phyloP scores from a whole-genome alignment of 352 stramenopile species.

The Phytopythium vexans region DNA sequence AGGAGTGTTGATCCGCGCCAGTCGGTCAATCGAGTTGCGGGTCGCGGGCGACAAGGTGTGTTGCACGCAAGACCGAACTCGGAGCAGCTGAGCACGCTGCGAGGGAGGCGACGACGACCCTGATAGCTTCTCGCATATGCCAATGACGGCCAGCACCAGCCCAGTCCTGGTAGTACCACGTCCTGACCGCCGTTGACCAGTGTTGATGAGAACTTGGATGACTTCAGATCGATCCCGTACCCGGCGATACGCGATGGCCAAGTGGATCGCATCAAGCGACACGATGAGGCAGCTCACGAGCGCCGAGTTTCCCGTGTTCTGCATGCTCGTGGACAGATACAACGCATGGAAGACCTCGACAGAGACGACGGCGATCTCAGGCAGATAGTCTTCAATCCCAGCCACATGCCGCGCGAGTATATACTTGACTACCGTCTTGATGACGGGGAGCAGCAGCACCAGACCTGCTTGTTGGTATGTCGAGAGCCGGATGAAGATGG shows the following conservation, averaged over 20 bases:
- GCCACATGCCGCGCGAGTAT: background rate
- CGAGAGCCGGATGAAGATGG: background rate
- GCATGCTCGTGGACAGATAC: slow-evolving; percentile 7
- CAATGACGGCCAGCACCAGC: too few species aligned
- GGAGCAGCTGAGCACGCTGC: background rate
- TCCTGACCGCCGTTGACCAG: background rate
- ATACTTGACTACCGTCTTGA: slow-evolving; percentile 2
- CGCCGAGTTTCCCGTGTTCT: slow-evolving; percentile 7
- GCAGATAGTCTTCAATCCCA: slow-evolving; percentile 3
- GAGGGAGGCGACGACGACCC: too few species aligned
- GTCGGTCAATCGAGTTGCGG: background rate
- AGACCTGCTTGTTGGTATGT: slow-evolving; percentile 5
- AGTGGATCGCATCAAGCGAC: slow-evolving; percentile 5
- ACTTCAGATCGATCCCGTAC: background rate
- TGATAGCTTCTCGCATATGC: too few species aligned
- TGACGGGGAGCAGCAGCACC: slow-evolving; percentile 11
- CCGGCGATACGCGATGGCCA: slow-evolving; percentile 2
- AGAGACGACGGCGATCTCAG: slow-evolving; percentile 3
- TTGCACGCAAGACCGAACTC: background rate
- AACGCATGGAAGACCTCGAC: slow-evolving; percentile 10
- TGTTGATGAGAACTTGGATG: background rate
- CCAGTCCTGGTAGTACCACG: too few species aligned
- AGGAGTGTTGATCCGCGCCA: background rate
- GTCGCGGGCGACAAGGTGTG: background rate
- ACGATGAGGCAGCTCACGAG: slow-evolving; percentile 6